Evolutionary conservation across 2,329 filamentous ascomycete genomes (phyloP), one percentile per base, ranked within the genome.

Genomic region (Aureobasidium lini): DNA sequence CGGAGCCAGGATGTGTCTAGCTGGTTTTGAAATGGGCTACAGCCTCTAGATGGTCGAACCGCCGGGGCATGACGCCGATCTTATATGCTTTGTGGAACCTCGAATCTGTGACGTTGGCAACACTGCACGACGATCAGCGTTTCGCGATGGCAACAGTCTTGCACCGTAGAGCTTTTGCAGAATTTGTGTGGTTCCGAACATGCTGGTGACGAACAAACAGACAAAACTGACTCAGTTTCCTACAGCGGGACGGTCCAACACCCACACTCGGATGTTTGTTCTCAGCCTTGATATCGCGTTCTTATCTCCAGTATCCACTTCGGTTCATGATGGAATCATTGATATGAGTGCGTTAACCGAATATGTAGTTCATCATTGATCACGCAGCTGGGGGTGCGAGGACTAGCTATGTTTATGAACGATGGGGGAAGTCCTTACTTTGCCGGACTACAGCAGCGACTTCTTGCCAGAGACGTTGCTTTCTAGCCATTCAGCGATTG

Each of bases 401-500:
- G 23, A 23, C 23, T 23, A 23, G 23, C 13, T 29, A 9, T 31
- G n/a, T 2, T n/a, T 13, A 31, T 52, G 8, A 16, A 40, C 36
- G 31, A 31, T 11, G 36, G 36, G 6, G 13, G 23, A 40, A 31
- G 18, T 36, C 29, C 48, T 29, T 31, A 16, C 23, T 39, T 16
- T 8, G 6, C 18, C 28, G 36, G 31, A 34, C 13, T 29, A 23
- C 23, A 23, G 23, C 23, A 23, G 6, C 6, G 28, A 6, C 34
- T 31, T 52, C 23, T 40, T 36, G 34, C 23, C 36, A 52, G 29
- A n/a, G 29, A 52, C 48, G 40, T 56, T 56, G 42, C 23, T 28
- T 40, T 57, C 31, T 16, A 69, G 61, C 67, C 66, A 69, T 13
- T 63, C 61, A 0, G 64, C 62, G n/a, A 69, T 57, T 2, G 63